Base-by-base conservation (phyloP, 2,329 filamentous ascomycete genomes). In the Fusarium sambucinum region DNA sequence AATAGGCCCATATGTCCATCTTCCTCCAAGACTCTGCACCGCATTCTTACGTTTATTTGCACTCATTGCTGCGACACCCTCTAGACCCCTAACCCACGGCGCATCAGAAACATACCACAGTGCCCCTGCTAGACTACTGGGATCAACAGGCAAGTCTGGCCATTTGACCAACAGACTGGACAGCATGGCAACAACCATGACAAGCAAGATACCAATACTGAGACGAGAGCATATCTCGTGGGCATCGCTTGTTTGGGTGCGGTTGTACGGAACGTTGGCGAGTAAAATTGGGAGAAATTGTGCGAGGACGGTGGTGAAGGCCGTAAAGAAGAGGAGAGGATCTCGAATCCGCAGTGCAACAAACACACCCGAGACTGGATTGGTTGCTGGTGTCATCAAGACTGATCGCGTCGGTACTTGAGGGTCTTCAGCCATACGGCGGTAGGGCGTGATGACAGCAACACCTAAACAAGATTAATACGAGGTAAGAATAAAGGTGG, bases 241-340 rank as follows among this genome's bases (percentile, higher is more conserved):
- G 2, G 81, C 77, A 9, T 68, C 67, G 29, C 75, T 73, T 2
- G 77, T 79, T 46, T 82, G 80, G 0, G 80, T 78, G 5, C 80
- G 76, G 53, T 77, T 81, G 74, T 82, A 84, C 0, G 83, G 81
- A 4, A 85, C 77, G 66, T 84, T 85, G 71, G 81, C 78, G 3
- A 86, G 77, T 2, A 83, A 73, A 13, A 85, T 74, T 0, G 83
- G 84, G 6, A 86, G 77, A 41, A 84, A 80, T 50, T 86, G 82
- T 6, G 83, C 77, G 2, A 85, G 73, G 16, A 85, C 76, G 2
- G 82, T 76, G 12, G 81, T 79, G 17, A 80, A 72, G 1, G 81
- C 79, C 6, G 81, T 78, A 17, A 78, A 59, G 37, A 79, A 75
- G 5, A 84, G 77, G 41, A 82, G 81, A 17, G 75, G 51, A 33